Conservation (phyloP, 2,329 filamentous ascomycete genomes). For the Didymella sp. region DNA sequence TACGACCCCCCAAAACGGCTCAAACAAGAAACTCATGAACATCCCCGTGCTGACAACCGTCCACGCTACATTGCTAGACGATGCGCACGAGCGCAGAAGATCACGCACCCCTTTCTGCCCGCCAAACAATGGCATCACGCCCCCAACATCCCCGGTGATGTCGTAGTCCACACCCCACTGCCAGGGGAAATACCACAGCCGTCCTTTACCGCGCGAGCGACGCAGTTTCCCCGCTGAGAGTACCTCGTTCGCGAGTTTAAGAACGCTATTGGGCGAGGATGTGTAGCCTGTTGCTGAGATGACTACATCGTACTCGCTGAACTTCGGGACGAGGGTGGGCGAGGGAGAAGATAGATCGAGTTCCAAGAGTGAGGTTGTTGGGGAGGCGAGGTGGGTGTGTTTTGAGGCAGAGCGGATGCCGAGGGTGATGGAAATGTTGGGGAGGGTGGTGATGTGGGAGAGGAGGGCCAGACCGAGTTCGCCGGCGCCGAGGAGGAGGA, state of each 20-base stretch:
- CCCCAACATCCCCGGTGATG: constrained; percentile 59
- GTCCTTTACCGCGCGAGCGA: background rate
- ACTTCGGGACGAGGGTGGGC: constrained; percentile 42
- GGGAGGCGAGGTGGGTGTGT: constrained; percentile 36
- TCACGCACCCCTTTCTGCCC: constrained; percentile 62
- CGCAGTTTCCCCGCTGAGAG: constrained; percentile 52
- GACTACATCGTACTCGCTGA: constrained; percentile 59
- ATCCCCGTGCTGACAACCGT: constrained; percentile 71
- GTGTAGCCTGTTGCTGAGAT: constrained; percentile 69
- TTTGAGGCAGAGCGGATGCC: constrained; percentile 61
- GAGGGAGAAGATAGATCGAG: constrained; percentile 55
- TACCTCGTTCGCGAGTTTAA: constrained; percentile 64
- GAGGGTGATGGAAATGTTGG: constrained; percentile 57
- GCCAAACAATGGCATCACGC: constrained; percentile 70
- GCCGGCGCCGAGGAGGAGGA: constrained; percentile 71
- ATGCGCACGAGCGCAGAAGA: constrained; percentile 34
- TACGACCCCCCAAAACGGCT: constrained; percentile 68
- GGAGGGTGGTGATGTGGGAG: constrained; percentile 58
- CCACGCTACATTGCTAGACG: constrained; percentile 59
- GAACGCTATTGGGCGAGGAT: constrained; percentile 61
- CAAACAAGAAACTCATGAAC: constrained; percentile 74
- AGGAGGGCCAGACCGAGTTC: constrained; percentile 68
- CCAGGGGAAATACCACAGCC: constrained; percentile 68
- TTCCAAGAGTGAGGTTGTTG: constrained; percentile 45
- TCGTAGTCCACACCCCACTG: constrained; percentile 79